A percentile compares a stretch with the other conserved stretches of the same genome.
phyloP scores from a whole-genome alignment of 2,329 filamentous ascomycete species.

The Aureobasidium vineae region DNA sequence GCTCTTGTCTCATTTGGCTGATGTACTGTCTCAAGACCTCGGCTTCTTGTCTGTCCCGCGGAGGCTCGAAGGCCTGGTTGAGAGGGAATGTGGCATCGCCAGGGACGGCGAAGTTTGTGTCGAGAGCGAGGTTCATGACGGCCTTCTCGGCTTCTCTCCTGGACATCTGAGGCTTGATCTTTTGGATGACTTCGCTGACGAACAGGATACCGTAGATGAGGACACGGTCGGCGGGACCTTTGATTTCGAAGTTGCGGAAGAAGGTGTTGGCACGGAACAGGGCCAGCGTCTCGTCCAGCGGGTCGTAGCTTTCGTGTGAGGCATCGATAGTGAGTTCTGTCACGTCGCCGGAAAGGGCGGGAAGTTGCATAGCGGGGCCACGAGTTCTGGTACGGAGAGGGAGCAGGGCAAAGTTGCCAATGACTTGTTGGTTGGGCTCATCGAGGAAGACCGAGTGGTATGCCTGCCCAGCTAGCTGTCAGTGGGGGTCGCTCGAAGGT shows the following conservation, averaged over 20 bases:
- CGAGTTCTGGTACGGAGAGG: conserved; percentile 92
- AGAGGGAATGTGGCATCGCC: conserved; percentile 90
- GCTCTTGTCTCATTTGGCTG: conserved; percentile 87
- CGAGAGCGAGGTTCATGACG: conserved; percentile 85
- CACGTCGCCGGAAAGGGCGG: conserved; percentile 55
- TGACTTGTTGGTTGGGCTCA: conserved; percentile 67
- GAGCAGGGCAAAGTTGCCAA: conserved; percentile 89
- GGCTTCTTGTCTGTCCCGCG: conserved; percentile 80
- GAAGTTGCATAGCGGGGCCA: conserved; percentile 87
- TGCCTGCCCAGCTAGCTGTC: conserved; percentile 57
- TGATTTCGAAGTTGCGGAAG: conserved; percentile 99
- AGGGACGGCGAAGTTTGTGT: conserved; percentile 89
- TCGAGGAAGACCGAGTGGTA: conserved; percentile 97
- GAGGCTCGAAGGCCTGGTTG: conserved; percentile 95
- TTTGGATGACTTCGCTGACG: conserved; percentile 82
- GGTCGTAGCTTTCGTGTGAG: conserved; percentile 91
- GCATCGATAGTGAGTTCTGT: conserved; percentile 65
- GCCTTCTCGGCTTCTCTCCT: conserved; percentile 69
- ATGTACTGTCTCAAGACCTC: conserved; percentile 87
- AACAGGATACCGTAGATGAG: conserved; percentile 97
- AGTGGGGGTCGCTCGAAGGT: conserved; percentile 15
- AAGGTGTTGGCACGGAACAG: conserved; percentile 98
- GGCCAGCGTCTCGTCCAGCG: conserved; percentile 86
- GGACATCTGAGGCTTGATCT: conserved; percentile 74
- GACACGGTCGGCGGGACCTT: conserved; percentile 88